Base-by-base conservation (phyloP, 2,329 filamentous ascomycete genomes). In the Scedosporium boydii region DNA sequence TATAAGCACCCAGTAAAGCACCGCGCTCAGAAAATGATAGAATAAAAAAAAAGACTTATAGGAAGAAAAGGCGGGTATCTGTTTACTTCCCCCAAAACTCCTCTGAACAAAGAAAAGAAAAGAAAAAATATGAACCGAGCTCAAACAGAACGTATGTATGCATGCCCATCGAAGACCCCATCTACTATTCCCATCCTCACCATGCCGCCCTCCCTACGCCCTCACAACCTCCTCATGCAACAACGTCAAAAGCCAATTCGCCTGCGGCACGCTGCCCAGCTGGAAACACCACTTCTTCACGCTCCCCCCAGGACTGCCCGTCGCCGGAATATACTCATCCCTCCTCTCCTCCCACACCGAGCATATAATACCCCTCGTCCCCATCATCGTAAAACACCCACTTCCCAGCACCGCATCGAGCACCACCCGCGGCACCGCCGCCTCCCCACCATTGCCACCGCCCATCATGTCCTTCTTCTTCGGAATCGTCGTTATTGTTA, bases 381-480 rank as follows among this genome's bases (percentile, higher is more conserved):
- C 93, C 64, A 96, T 85, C 18, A 90, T 80, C 67, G 93, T 89
- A 75, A 96, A 96, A 70, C 90, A 93, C 63, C 86, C 89, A 71
- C 92, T 91, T 10, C 89, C 89, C 1, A 97, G 79, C 58, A 92
- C 92, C 1, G 90, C 91, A 72, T 98, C 93, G 0, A 97, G 80
- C 42, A 96, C 74, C 1, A 88, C 80, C 64, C 87, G 79, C 23
- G 84, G 83, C 65, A 77, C 73, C 41, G 83, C 80, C 21, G 75
- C 72, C n/a, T 78, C 74, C 34, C 10, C 34, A 0, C 34, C 34
- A 10, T 38, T 38, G 34, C 10, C 9, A 6, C 29, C 34, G 10
- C 9, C 10, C 9, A 38, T 38, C 34, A 38, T 38, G 34, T 51
- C 60, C 57, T 56, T 42, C 70, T 82, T 84, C 73, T 86, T 84